Evolutionary conservation across 139 green algal genomes (phyloP).

Genomic region (Zygnema circumcarinatum): DNA sequence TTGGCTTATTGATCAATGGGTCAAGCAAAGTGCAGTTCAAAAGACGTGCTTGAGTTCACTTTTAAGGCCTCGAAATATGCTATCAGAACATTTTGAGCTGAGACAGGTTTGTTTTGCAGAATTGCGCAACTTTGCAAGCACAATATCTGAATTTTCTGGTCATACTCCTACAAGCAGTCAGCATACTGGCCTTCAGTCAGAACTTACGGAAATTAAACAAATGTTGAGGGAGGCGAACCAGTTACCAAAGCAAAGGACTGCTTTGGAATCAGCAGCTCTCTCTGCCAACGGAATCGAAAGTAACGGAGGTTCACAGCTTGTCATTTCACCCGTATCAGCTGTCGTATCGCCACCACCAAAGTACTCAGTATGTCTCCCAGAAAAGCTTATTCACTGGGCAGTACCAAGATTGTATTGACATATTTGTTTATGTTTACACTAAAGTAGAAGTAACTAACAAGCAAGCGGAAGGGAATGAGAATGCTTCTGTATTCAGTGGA

Average conservation of each 20-base stretch:
- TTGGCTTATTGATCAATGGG: too few species aligned
- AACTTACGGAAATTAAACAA: not conserved
- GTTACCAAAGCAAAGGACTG: not conserved
- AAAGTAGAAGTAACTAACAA: too few species aligned
- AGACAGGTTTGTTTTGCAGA: constrained; percentile 9
- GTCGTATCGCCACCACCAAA: not conserved
- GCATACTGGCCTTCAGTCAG: not conserved
- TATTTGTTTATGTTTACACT: too few species aligned
- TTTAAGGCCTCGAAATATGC: too few species aligned
- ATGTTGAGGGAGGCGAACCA: not conserved
- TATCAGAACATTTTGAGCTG: too few species aligned
- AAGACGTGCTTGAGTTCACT: too few species aligned
- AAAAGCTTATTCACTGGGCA: too few species aligned
- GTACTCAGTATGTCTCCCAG: not conserved
- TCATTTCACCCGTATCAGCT: not conserved
- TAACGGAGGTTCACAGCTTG: not conserved
- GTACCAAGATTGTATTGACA: too few species aligned
- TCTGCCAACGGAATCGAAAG: not conserved
- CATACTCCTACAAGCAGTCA: not conserved
- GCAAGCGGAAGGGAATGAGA: too few species aligned
- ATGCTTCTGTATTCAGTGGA: too few species aligned
- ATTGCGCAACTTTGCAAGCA: constrained; percentile 21
- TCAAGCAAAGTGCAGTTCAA: too few species aligned
- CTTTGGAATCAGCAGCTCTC: not conserved
- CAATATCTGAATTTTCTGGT: constrained; percentile 9